phyloP scores from a whole-genome alignment of 1,139 yeast genomes.

The Blastobotrys ciferrii region DNA sequence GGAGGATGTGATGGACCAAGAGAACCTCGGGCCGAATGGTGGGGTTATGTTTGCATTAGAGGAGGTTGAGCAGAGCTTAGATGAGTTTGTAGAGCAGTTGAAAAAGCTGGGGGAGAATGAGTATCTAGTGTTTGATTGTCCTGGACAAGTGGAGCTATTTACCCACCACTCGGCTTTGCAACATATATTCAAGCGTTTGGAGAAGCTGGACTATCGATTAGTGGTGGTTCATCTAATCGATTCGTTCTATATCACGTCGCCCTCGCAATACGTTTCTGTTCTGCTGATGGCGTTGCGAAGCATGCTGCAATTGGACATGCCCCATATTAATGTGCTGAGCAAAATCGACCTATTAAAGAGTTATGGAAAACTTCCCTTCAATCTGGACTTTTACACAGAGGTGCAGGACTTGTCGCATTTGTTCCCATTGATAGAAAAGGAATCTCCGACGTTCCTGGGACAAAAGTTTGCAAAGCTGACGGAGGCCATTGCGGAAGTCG shows the following conservation, averaged over 20 bases:
- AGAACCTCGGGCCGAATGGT: slow-evolving; percentile 89
- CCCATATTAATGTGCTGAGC: slow-evolving; percentile 88
- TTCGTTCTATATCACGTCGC: slow-evolving; percentile 77
- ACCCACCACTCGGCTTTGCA: slow-evolving; percentile 86
- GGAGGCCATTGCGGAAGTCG: slow-evolving; percentile 74
- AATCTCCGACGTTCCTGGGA: slow-evolving; percentile 60
- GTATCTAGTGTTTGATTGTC: slow-evolving; percentile 90
- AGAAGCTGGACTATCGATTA: slow-evolving; percentile 66
- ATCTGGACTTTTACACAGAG: slow-evolving; percentile 83
- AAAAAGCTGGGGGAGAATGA: slow-evolving; percentile 57
- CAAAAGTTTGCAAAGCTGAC: slow-evolving; percentile 67
- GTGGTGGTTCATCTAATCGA: slow-evolving; percentile 89
- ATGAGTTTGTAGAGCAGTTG: slow-evolving; percentile 59
- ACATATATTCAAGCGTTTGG: slow-evolving; percentile 66
- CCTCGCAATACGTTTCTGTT: slow-evolving; percentile 88
- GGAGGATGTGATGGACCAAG: slow-evolving; percentile 87
- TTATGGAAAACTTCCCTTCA: slow-evolving; percentile 62
- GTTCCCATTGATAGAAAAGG: slow-evolving; percentile 67
- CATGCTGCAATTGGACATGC: slow-evolving; percentile 89
- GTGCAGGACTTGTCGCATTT: slow-evolving; percentile 78
- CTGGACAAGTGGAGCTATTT: slow-evolving; percentile 95
- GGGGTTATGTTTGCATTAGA: slow-evolving; percentile 90
- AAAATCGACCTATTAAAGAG: slow-evolving; percentile 78
- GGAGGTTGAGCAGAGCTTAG: slow-evolving; percentile 49
- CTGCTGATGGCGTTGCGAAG: slow-evolving; percentile 78